A percentile compares a stretch with the other conserved stretches of the same genome.
phyloP scores from a whole-genome alignment of 2,329 filamentous ascomycete genomes.

The Verticillium zaregamsianum region DNA sequence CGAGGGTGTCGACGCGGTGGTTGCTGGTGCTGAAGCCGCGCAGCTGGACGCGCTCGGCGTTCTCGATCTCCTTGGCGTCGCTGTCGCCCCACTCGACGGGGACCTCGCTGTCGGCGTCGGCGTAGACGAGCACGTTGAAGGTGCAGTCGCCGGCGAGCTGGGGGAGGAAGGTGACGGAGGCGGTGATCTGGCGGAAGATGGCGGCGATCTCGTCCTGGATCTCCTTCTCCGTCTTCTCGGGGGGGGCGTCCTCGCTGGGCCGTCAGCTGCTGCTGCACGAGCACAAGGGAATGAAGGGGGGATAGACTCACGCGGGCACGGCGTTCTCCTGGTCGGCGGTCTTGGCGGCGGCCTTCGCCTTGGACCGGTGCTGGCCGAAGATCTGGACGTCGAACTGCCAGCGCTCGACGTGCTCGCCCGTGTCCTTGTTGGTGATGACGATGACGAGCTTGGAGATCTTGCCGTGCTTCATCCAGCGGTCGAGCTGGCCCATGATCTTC shows the following conservation, averaged over 20 bases:
- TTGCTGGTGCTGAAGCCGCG: slow-evolving; percentile 94
- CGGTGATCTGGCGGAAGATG: slow-evolving; percentile 96
- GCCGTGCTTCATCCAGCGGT: slow-evolving; percentile 94
- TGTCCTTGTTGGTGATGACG: slow-evolving; percentile 95
- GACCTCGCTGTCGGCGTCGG: slow-evolving; percentile 92
- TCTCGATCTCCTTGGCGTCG: slow-evolving; percentile 92
- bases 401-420: slow-evolving; percentile 89
- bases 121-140: slow-evolving; percentile 97
- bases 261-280: background rate
- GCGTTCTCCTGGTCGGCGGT: slow-evolving; percentile 68
- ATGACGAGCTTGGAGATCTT: slow-evolving; percentile 98
- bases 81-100: slow-evolving; percentile 98
- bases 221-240: slow-evolving; percentile 84
- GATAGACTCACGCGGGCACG: slow-evolving; percentile 40
- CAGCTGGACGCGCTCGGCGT: slow-evolving; percentile 92
- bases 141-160: slow-evolving; percentile 94
- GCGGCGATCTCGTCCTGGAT: slow-evolving; percentile 95
- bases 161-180: slow-evolving; percentile 92
- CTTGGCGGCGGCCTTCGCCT: slow-evolving; percentile 43
- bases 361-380: slow-evolving; percentile 38
- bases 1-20: slow-evolving; percentile 89
- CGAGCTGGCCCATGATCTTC: slow-evolving; percentile 97
- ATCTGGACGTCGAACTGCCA: slow-evolving; percentile 91
- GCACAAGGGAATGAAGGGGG: background rate
- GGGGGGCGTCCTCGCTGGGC: background rate